phyloP scores from a whole-genome alignment of 1,284 basidiomycete species.

The Termitomyces sp. region DNA sequence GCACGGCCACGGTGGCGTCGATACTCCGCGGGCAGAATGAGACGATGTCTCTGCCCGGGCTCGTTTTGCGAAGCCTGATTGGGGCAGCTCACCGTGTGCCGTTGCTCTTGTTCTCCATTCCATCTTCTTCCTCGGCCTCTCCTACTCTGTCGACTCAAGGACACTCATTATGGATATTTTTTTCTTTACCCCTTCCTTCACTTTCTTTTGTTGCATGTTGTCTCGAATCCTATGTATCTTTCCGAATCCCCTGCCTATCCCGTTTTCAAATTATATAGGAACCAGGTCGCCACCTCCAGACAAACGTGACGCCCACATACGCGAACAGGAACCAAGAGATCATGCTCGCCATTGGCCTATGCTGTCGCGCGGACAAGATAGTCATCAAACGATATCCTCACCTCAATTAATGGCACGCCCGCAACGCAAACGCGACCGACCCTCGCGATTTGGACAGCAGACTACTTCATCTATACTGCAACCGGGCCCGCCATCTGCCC shows the following conservation, averaged over 20 bases:
- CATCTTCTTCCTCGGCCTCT: constrained; percentile 26
- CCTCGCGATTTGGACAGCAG: constrained; percentile 27
- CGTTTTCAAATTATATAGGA: constrained; percentile 38
- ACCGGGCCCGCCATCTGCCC: background rate
- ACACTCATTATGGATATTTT: constrained; percentile 50
- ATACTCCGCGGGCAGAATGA: constrained; percentile 19
- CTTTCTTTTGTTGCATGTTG: constrained; percentile 19
- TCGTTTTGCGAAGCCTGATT: constrained; percentile 40
- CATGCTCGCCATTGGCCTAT: background rate
- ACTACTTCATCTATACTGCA: constrained; percentile 6
- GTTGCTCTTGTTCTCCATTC: constrained; percentile 24
- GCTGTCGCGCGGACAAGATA: constrained; percentile 13
- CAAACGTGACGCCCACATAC: constrained; percentile 18
- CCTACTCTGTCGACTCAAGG: constrained; percentile 42
- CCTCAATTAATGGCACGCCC: constrained; percentile 2
- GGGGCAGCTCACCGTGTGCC: constrained; percentile 36
- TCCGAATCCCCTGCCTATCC: constrained; percentile 18
- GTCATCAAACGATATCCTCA: constrained; percentile 9
- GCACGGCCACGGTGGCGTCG: constrained; percentile 23
- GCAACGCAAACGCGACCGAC: constrained; percentile 21
- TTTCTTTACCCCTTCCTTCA: constrained; percentile 22
- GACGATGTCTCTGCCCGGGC: constrained; percentile 33
- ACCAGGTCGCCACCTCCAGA: constrained; percentile 38
- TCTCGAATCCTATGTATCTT: constrained; percentile 18
- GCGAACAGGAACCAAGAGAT: constrained; percentile 16